phyloP scores from a whole-genome alignment of 495 filamentous ascomycete genomes.

The Extremus antarcticus region DNA sequence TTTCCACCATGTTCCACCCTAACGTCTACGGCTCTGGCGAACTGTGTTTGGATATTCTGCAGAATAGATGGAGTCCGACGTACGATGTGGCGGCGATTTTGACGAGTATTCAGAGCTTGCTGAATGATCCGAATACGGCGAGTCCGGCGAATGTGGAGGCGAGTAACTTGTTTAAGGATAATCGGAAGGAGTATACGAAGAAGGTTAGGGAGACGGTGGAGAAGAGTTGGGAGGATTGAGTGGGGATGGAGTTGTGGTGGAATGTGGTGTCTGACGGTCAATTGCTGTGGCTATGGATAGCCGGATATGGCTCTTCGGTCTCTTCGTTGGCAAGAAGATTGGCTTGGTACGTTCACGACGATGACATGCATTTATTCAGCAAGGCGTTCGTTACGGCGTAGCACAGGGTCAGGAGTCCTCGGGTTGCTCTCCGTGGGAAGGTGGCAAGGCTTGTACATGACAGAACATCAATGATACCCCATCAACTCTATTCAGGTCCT shows the following conservation, averaged over 20 bases:
- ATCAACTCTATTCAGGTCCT: no score
- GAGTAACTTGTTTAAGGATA: constrained; percentile 97
- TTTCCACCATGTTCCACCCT: constrained; percentile 97
- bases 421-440: no score
- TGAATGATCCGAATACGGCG: constrained; percentile 96
- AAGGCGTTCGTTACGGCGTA: background rate
- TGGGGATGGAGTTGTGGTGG: background rate
- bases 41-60: constrained; percentile 91
- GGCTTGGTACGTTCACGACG: background rate
- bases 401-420: background rate
- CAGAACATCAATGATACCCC: background rate
- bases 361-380: background rate
- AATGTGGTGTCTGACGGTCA: background rate
- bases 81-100: constrained; percentile 96
- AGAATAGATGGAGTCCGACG: constrained; percentile 97
- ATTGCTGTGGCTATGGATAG: background rate
- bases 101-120: constrained; percentile 95
- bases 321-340: background rate
- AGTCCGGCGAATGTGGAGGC: constrained; percentile 97
- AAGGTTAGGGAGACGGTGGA: constrained; percentile 92
- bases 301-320: background rate
- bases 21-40: constrained; percentile 97
- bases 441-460: background rate
- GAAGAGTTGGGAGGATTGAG: constrained; percentile 85
- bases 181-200: constrained; percentile 90